Base-by-base conservation (phyloP, 768 basidiomycete species). In the Xerocomellus dryophilus region DNA sequence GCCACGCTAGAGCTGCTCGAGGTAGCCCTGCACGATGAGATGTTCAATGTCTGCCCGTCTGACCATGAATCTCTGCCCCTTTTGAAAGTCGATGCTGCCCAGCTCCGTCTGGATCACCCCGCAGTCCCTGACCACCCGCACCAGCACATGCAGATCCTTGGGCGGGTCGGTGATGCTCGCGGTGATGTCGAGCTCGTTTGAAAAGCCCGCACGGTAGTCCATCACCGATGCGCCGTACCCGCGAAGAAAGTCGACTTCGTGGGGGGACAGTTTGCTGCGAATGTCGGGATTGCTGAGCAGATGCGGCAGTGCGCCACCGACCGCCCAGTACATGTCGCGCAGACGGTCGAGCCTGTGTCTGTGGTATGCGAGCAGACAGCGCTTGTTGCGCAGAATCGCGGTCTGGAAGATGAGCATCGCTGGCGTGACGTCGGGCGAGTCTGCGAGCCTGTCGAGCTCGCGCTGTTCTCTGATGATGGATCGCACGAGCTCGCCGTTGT, bases 361-460 rank as follows among this genome's bases (percentile, higher is more conserved):
- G 71, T 98, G 93, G 72, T 98, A 99, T 0, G 93, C 93, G 42
- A 98, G 82, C 4, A 98, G 79, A 68, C 92, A 93, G n/a, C 97
- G 88, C 70, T 96, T 97, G 78, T 98, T 97, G 57, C 94, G 84
- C 38, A 86, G 78, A 61, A 96, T 88, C 35, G 91, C 85, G 8
- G 95, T 90, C 71, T 96, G 92, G 67, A 90, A 85, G 64, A 98
- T 82, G 62, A 92, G 81, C 56, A 95, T 74, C 18, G 85, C 81
- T 18, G 77, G 76, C 20, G 78, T 71, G 51, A 78, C 63, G 3
- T 83, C 81, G 46, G 83, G 74, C 35, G 74, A 67, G 47, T 78
- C 78, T 10, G 69, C 71, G 59, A 76, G 67, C 50, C 77, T 79
- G 66, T 93, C 88, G 57, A 98, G 86, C 62, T 89, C 87, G 67